A percentile compares a stretch with the other conserved stretches of the same genome.
Conservation (phyloP, 371 early-diverging fungal genomes). For the Rhizopus arrhizus region DNA sequence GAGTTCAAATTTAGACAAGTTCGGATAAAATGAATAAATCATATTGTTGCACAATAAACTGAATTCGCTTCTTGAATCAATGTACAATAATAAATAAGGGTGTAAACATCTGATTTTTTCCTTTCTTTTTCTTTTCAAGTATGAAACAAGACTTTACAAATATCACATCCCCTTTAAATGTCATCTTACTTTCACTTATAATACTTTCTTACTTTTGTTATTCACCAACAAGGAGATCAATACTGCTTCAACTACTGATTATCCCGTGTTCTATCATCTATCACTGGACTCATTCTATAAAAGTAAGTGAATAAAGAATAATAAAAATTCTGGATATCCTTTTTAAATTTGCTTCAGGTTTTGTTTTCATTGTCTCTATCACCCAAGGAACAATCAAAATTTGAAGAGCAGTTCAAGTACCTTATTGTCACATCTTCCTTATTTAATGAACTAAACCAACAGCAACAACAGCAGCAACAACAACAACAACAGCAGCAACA, state of each 20-base stretch:
- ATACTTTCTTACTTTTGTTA: not conserved
- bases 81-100: constrained; percentile 36
- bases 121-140: not conserved
- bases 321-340: not conserved
- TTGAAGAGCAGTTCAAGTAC: constrained; percentile 71
- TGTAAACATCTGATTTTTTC: constrained; percentile 6
- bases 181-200: not conserved
- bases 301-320: not conserved
- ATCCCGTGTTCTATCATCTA: constrained; percentile 1
- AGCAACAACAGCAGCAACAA: constrained; percentile 6
- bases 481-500: constrained; percentile 24
- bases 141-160: not conserved
- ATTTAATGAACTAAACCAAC: constrained; percentile 47
- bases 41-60: constrained; percentile 54
- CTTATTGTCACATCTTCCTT: constrained; percentile 67
- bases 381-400: constrained; percentile 58
- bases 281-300: not conserved
- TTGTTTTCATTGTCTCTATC: constrained; percentile 43
- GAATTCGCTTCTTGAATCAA: constrained; percentile 53
- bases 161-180: not conserved
- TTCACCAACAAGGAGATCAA: not conserved
- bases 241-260: not conserved
- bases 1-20: constrained; percentile 41
- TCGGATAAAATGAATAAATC: constrained; percentile 55
- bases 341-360: constrained; percentile 18